Evolutionary conservation across 495 filamentous ascomycete species (phyloP), one percentile per base, ranked within the genome.

Genomic region (Talaromyces trachyspermus): DNA sequence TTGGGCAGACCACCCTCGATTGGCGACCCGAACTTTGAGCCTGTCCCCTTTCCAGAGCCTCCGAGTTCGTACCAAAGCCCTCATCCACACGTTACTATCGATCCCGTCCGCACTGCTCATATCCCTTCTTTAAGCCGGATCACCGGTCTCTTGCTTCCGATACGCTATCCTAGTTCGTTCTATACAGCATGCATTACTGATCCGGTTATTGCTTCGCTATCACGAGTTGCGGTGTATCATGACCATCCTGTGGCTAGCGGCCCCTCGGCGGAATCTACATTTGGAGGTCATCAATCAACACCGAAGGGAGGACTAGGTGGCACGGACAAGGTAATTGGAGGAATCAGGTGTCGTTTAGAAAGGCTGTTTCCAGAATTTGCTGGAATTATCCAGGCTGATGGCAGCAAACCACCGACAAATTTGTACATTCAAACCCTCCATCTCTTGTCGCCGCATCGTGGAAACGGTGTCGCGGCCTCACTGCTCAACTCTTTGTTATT

Each of bases 361-460:
- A 71, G 66, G 18, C 52, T 57, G 49, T 65, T 43, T 50, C 65
- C 49, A 25, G 44, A 9, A 30, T 50, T 40, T n/a, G 27, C 56
- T n/a, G 54, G 52, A 55, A 51, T 41, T 10, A 54, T 49, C 49
- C 7, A 49, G 30, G 5, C 41, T 15, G 40, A 40, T 57, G 19
- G 38, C 20, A 35, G 36, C 39, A 46, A 5, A 39, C 57, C 49
- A 43, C 60, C 60, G 9, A 72, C 72, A 11, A 71, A 65, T 44
- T 64, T 98, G 20, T 98, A 98, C 71, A 86, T 98, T 53, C 85
- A 89, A 57, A 95, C 90, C 1, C 74, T 98, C 0, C 78, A 80
- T 41, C 71, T 92, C 0, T 80, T 95, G 9, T 84, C 89, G 0
- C 88, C 92, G 0, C 95, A 92, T 65, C 80, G 92, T 4, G 66